Base-by-base conservation (phyloP, 2,329 filamentous ascomycete species). In the Curvularia spicifera region DNA sequence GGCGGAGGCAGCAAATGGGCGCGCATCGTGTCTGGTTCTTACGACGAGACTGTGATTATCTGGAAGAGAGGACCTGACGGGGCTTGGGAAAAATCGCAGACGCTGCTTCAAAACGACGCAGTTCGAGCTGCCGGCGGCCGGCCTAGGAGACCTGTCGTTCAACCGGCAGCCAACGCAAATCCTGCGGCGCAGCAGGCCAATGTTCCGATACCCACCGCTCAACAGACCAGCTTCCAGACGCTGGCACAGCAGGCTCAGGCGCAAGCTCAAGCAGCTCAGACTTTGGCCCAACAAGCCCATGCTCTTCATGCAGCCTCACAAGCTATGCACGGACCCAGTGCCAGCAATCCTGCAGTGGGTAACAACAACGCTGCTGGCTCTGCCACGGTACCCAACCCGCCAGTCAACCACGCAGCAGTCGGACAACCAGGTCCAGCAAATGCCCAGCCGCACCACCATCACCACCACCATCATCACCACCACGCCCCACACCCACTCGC, bases 11-110 rank as follows among this genome's bases (percentile, higher is more conserved):
- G 91, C 70, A 88, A 85, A 65, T 97, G 94, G 81, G 92, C 90
- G 9, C 89, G 93, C n/a, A 99, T 99, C 58, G 92, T 99, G 3
- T 97, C 93, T 6, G 95, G 95, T 2, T 97, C 93, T 0, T 99
- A 99, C 68, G 95, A 99, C 67, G 92, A 97, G 78, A 93, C 88
- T 10, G 92, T 99, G 67, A 93, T 97, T 65, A 91, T 99, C 56
- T 99, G 95, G 95, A 89, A 91, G 66, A 89, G 91, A 60, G 90
- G 96, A 64, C 86, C 87, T 2, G 88, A 95, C 65, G 93, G 93
- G 2, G 86, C 90, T 26, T 98, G 95, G 93, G 88, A 88, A 65
- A 87, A 89, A 53, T 87, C 87, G 33, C 91, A 94, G 64, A 86
- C 86, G 44, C 82, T 96, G 9, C 84, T 87, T 39, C 91, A 96